Conservation (phyloP, 768 basidiomycete genomes). For the Candolleomyces eurysporus region DNA sequence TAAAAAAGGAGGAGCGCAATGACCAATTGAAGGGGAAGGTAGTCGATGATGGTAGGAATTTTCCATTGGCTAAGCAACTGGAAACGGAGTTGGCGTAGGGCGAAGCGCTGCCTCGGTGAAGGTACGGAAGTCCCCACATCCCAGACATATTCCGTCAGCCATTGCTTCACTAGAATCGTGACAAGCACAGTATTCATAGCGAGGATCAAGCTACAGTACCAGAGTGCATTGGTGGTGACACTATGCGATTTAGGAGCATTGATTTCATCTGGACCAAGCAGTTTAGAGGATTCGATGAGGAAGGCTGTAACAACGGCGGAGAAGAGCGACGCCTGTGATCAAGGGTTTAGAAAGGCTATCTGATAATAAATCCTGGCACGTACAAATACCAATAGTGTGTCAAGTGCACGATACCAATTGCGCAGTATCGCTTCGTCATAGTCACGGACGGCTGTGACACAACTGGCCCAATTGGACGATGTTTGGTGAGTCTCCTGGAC, state of each 20-base stretch:
- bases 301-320: constrained; percentile 6
- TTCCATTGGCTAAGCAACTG: neutral
- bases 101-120: neutral
- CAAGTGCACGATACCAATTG: neutral
- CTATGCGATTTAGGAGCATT: neutral
- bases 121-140: neutral
- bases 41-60: neutral
- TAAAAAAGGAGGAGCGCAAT: neutral
- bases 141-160: constrained; percentile 4
- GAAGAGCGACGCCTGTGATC: constrained; percentile 1
- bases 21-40: constrained; percentile 1
- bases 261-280: neutral
- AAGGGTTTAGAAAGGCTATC: neutral
- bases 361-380: neutral
- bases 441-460: neutral
- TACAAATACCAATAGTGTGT: neutral
- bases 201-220: neutral
- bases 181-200: neutral
- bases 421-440: neutral
- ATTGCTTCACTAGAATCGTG: constrained; percentile 1
- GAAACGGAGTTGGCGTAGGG: constrained; percentile 4
- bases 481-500: no score
- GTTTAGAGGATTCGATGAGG: neutral
- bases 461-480: neutral
- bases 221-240: neutral